Base-by-base conservation (phyloP, 192 early-diverging fungal species). In the Mortierella claussenii region DNA sequence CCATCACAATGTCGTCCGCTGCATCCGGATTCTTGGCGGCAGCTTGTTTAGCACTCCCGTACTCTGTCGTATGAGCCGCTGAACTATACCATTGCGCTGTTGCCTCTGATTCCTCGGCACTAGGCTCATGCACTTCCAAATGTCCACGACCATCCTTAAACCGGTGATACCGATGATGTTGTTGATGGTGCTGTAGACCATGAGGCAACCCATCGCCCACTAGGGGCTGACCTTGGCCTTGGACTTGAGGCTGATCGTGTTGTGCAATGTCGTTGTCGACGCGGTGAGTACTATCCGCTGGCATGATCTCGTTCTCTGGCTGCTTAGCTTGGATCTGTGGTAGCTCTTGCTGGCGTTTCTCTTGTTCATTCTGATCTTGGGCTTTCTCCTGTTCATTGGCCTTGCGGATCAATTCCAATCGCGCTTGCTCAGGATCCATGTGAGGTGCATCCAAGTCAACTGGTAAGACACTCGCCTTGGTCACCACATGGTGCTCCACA, bases 1-100 rank as follows among this genome's bases (percentile, higher is more conserved):
- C 95, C 55, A 83, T 69, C 1, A 89, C 83, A 17, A 81, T 55
- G n/a, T 52, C 15, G 32, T 87, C 78, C 8, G 76, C 74, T 2
- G 59, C 54, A 46, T 44, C 66, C 6, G 66, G 75, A 40, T 83
- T 60, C 4, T 61, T 44, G 0, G 62, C 52, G 1, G 49, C 33
- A 11, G 58, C 52, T 23, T 46, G 32, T 65, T 74, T 62, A 37
- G 60, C 57, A 23, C 49, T 30, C 5, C 37, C 28, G 13, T 40
- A 40, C 13, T 40, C 37, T 10, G 37, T 13, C 37, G 37, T 10
- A 13, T 13, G 8, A 17, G 50, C 58, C 12, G 17, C 5, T 0
- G 56, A 26, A 1, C 45, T 13, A 4, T 57, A 65, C 73, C 73
- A 76, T 17, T 44, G 45, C 15, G 61, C 34, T 23, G 49, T 54